These are phyloP conservation scores for Luzula sylvatica DNA, from an alignment of 176 grass and related monocot species.

Conservation along the genomic window DNA sequence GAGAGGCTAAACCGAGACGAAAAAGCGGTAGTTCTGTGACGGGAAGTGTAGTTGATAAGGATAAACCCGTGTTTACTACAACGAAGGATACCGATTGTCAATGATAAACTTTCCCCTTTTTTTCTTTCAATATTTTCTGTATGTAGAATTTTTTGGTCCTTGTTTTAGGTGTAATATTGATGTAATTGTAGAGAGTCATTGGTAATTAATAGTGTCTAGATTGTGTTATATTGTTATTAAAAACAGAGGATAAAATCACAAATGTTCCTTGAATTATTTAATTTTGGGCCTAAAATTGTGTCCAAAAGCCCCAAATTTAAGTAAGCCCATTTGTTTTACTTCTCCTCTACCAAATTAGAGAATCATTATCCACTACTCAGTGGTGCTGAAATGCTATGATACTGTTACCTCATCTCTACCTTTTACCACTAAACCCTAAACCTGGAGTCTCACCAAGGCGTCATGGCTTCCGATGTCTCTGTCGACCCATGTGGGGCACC, in stretches of 20 bases:
- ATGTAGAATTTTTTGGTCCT: constrained; percentile 28
- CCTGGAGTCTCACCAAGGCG: not conserved
- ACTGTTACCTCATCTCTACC: not conserved
- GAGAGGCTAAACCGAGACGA: constrained; percentile 71
- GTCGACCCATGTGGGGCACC: constrained; percentile 10
- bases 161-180: constrained; percentile 1
- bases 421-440: constrained; percentile 1
- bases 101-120: not conserved
- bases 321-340: not conserved
- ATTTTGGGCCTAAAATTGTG: too few relatives aligned
- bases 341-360: not conserved
- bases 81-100: constrained; percentile 39
- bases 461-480: constrained; percentile 7
- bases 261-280: too few relatives aligned
- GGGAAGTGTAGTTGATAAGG: constrained; percentile 39
- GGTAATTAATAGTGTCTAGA: too few relatives aligned
- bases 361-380: too few relatives aligned
- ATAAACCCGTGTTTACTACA: constrained; percentile 79
- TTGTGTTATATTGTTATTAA: too few relatives aligned
- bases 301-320: too few relatives aligned
- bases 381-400: constrained; percentile 27
- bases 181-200: too few relatives aligned
- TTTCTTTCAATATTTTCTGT: constrained; percentile 20
- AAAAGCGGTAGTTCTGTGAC: constrained; percentile 55
- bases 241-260: too few relatives aligned